phyloP scores from a whole-genome alignment of 345 rosid species.

The Lepidium didymum region DNA sequence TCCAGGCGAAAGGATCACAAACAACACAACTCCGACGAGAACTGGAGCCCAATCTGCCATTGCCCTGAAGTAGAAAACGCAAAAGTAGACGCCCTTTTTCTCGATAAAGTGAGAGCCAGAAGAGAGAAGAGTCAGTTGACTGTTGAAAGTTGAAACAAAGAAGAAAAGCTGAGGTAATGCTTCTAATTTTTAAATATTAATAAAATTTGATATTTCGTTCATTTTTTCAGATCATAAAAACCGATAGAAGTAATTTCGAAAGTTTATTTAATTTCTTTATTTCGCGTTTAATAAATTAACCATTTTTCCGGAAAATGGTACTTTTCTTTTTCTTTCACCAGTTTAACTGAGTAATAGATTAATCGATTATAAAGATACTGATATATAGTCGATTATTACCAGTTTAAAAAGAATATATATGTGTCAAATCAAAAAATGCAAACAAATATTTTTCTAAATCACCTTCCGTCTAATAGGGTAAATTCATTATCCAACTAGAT shows the following conservation, averaged over 20 bases:
- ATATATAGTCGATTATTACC: not conserved
- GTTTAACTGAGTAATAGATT: no score
- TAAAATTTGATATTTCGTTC: no score
- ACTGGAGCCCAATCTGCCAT: constrained; percentile 99
- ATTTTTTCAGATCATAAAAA: no score
- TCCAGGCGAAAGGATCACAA: constrained; percentile 82
- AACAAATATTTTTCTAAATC: not conserved
- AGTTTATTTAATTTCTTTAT: not conserved
- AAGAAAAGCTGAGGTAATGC: not conserved
- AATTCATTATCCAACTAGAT: no score
- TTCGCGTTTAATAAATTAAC: not conserved
- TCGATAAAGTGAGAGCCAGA: constrained; percentile 4
- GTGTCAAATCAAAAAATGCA: not conserved
- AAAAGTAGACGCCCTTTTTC: constrained; percentile 12
- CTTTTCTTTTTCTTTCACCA: no score
- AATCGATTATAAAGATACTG: no score
- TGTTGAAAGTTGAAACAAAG: not conserved
- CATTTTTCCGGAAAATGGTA: no score
- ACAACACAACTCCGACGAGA: constrained; percentile 68
- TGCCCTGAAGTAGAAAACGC: not conserved
- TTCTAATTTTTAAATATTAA: no score
- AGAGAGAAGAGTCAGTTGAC: not conserved
- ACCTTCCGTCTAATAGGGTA: no score
- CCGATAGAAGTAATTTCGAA: not conserved
- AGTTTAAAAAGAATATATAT: not conserved